Conservation (phyloP, 2,329 filamentous ascomycete genomes). For the Bretziella fagacearum region DNA sequence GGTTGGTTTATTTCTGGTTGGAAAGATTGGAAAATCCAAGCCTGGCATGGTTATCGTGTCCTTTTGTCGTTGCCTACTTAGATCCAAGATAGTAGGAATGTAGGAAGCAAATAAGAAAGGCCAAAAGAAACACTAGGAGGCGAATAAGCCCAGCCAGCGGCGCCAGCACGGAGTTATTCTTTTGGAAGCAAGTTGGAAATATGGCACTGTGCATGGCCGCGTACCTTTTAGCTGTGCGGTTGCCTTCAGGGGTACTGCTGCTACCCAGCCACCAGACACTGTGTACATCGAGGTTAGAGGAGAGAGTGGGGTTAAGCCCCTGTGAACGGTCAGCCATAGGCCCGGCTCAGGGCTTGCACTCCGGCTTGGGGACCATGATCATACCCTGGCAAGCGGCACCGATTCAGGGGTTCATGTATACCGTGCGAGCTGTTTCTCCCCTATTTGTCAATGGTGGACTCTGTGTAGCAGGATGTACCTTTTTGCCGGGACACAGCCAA, state of each 20-base stretch:
- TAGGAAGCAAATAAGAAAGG: not conserved
- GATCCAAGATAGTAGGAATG: conserved; percentile 2
- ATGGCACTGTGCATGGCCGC: conserved; percentile 7
- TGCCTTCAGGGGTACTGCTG: conserved; percentile 8
- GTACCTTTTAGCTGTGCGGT: conserved; percentile 11
- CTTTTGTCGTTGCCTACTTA: conserved; percentile 8
- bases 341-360: not conserved
- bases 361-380: conserved; percentile 1
- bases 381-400: conserved; percentile 1
- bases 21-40: no score
- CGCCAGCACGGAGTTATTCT: not conserved
- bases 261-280: conserved; percentile 15
- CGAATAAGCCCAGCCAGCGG: not conserved
- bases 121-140: conserved; percentile 2
- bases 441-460: conserved; percentile 11
- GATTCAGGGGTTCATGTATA: conserved; percentile 15
- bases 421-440: conserved; percentile 12
- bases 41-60: conserved; percentile 12
- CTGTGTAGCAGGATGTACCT: conserved; percentile 9
- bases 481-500: conserved; percentile 8
- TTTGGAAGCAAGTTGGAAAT: conserved; percentile 1
- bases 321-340: conserved; percentile 4
- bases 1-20: not conserved
- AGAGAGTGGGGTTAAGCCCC: conserved; percentile 11
- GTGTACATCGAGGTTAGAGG: conserved; percentile 11